Percentiles rank a stretch among this genome's conserved stretches.
These are phyloP conservation scores for Sherardia arvensis DNA, from an alignment of 257 asterid genomes.

Conservation along the genomic window DNA sequence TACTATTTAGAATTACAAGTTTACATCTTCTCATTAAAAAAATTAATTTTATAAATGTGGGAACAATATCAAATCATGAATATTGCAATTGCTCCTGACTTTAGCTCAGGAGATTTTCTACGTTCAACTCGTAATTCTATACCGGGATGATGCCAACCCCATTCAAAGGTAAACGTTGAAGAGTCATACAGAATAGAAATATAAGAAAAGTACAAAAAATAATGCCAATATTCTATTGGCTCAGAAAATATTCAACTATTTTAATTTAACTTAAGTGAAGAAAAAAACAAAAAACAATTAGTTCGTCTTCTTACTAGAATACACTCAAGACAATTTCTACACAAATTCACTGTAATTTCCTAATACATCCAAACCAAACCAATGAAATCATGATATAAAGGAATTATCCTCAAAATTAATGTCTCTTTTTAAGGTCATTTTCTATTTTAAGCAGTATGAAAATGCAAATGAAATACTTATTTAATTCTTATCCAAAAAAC, in stretches of 20 bases:
- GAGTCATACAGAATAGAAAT: not conserved
- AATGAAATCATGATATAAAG: too few relatives aligned
- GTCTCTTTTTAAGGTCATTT: too few relatives aligned
- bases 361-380: not conserved
- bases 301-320: not conserved
- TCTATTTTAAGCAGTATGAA: not conserved
- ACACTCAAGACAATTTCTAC: not conserved
- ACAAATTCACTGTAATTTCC: not conserved
- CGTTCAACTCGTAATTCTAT: not conserved
- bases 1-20: too few relatives aligned
- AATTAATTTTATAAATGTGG: too few relatives aligned
- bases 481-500: too few relatives aligned
- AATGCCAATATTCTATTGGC: too few relatives aligned
- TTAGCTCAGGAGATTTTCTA: not conserved
- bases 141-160: not conserved
- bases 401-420: too few relatives aligned
- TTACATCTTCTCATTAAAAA: too few relatives aligned
- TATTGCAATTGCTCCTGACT: not conserved
- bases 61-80: too few relatives aligned
- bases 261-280: too few relatives aligned
- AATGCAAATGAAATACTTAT: not conserved
- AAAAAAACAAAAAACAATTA: too few relatives aligned
- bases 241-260: too few relatives aligned
- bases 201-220: not conserved
- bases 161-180: not conserved